Percentiles rank a stretch among this genome's conserved stretches.
These are phyloP conservation scores for Wallacemonas sp. DNA, from an alignment of 208 protist genomes.

Conservation along the genomic window DNA sequence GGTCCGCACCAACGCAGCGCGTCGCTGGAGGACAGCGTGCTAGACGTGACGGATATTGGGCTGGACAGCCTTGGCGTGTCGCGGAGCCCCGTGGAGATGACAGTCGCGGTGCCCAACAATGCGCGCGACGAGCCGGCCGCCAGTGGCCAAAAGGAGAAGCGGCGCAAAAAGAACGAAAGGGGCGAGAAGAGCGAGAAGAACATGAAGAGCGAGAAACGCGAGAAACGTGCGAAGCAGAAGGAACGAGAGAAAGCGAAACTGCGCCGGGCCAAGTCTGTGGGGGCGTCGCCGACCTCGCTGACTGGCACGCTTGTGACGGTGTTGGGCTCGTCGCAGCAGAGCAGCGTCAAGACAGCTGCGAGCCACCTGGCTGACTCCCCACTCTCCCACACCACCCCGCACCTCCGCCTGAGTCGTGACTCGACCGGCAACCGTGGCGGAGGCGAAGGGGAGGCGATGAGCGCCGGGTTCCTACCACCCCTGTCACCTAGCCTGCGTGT, in stretches of 20 bases:
- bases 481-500: not conserved
- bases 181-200: conserved; percentile 17
- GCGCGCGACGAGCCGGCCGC: not conserved
- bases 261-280: conserved; percentile 3
- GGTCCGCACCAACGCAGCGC: not conserved
- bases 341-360: no score
- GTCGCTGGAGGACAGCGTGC: conserved; percentile 2
- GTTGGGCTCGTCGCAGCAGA: not conserved
- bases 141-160: conserved; percentile 6
- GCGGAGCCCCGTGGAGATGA: not conserved
- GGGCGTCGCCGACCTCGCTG: not conserved
- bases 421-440: not conserved
- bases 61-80: not conserved
- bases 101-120: not conserved
- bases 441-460: not conserved
- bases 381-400: not conserved
- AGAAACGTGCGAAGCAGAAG: not conserved
- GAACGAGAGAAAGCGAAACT: conserved; percentile 6
- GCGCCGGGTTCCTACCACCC: not conserved
- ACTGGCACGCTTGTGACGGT: not conserved
- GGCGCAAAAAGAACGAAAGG: conserved; percentile 9
- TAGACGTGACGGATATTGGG: not conserved
- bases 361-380: not conserved
- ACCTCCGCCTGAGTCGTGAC: not conserved
- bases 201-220: conserved; percentile 9